Conservation (phyloP, 1,284 basidiomycete species). For the Trichosporon sp. region DNA sequence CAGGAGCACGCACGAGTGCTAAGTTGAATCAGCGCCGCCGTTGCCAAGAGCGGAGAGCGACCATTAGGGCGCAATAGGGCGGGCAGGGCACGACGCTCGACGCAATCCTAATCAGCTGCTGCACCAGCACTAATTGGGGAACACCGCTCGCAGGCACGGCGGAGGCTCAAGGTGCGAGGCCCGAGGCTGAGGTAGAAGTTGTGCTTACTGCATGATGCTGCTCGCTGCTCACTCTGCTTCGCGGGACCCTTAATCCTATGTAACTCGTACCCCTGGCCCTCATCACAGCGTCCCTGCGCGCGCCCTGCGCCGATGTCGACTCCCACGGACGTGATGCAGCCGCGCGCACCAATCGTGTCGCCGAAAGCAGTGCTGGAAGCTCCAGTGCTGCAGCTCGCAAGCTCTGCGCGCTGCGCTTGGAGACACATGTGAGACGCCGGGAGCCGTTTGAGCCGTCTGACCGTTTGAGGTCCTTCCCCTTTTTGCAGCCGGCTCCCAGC, state of each 20-base stretch:
- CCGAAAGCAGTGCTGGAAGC: neutral
- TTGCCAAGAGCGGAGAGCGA: neutral
- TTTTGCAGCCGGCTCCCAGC: neutral
- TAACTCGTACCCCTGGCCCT: neutral
- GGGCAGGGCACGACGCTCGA: neutral
- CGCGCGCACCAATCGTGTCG: neutral
- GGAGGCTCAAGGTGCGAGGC: neutral
- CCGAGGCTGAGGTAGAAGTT: neutral
- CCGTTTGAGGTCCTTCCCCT: neutral
- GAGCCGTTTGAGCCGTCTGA: neutral
- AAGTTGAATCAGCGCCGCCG: neutral
- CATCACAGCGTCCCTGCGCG: neutral
- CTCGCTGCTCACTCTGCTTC: neutral
- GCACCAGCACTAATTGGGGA: neutral
- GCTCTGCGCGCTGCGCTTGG: neutral
- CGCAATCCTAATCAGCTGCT: neutral
- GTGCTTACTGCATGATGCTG: neutral
- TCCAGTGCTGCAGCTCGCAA: neutral
- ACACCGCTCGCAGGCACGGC: neutral
- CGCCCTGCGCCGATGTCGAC: neutral
- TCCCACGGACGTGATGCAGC: neutral
- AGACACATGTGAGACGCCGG: neutral
- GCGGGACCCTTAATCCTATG: constrained; percentile 1
- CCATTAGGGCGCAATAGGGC: neutral
- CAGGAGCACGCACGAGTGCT: neutral